Conservation (phyloP, 2,329 filamentous ascomycete genomes). For the Bipolaris bicolor region DNA sequence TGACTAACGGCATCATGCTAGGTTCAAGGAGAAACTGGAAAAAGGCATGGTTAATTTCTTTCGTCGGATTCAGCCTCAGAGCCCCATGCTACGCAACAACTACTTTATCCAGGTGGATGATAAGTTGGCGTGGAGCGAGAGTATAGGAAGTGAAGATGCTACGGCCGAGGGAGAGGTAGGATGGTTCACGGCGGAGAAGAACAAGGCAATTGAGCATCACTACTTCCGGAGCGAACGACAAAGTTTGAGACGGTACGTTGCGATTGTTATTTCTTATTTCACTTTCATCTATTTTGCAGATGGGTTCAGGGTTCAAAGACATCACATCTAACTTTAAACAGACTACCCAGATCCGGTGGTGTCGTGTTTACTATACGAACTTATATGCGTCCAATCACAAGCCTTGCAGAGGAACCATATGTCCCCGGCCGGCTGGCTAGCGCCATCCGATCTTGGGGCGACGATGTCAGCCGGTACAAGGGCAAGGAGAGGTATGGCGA, state of each 20-base stretch:
- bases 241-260: constrained; percentile 61
- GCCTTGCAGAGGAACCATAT: constrained; percentile 72
- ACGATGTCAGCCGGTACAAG: constrained; percentile 78
- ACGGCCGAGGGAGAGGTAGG: constrained; percentile 60
- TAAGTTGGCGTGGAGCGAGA: constrained; percentile 73
- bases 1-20: neutral
- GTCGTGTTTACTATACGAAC: constrained; percentile 78
- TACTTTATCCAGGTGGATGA: constrained; percentile 91
- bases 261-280: neutral
- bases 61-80: constrained; percentile 67
- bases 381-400: constrained; percentile 75
- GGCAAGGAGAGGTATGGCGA: constrained; percentile 75
- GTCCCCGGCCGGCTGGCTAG: constrained; percentile 80
- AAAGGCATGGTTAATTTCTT: constrained; percentile 85
- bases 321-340: constrained; percentile 15
- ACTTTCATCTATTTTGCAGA: neutral
- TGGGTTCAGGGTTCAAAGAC: neutral
- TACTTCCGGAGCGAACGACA: constrained; percentile 80
- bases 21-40: constrained; percentile 71
- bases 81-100: constrained; percentile 73
- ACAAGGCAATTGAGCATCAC: constrained; percentile 74
- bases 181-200: constrained; percentile 74
- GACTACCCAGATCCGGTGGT: constrained; percentile 54
- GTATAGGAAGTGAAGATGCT: constrained; percentile 74
- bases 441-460: constrained; percentile 80